Base-by-base conservation (phyloP, 768 basidiomycete species). In the Trichaptum fuscoviolaceum region DNA sequence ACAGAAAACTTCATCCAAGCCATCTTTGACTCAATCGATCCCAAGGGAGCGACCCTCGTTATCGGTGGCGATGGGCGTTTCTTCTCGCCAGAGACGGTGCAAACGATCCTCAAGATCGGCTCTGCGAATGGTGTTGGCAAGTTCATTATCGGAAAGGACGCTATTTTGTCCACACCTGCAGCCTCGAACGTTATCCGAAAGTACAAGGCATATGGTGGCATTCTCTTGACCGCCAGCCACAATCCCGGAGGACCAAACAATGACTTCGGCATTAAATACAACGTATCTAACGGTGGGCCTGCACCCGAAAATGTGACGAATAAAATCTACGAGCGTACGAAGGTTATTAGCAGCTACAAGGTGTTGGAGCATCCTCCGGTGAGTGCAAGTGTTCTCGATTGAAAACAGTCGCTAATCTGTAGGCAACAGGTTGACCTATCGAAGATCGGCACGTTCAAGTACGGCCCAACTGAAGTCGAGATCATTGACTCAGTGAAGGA, bases 211-310 rank as follows among this genome's bases (percentile, higher is more conserved):
- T 87, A 93, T 71, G 97, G 97, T 59, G 97, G 97, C 69, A 99
- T 99, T 77, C 84, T 99, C 64, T 83, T 99, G 70, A 99, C 97
- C 6, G 97, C 97, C 20, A 91, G 89, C 68, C 97, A 99, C 83
- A 99, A 99, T 78, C 96, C 97, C 20, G 97, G 97, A 65, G 97
- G 97, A 25, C 97, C 97, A n/a, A 85, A 94, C 74, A 91, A 92
- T 72, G 97, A 99, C 78, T 99, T 99, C 76, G 97, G 97, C 62
- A 98, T 99, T 86, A 99, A 99, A 80, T 99, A 97, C 83, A 99
- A 99, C 78, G 91, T 95, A 62, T 89, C 90, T 52, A 99, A 99
- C 72, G 97, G 97, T 68, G 97, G 97, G 2, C 96, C 97, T 23
- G 97, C 97, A 24, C 95, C 97, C 0, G 97, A 99, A 80, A 87